phyloP scores from a whole-genome alignment of 1,284 basidiomycete species.

The Microbotryum intermedium region DNA sequence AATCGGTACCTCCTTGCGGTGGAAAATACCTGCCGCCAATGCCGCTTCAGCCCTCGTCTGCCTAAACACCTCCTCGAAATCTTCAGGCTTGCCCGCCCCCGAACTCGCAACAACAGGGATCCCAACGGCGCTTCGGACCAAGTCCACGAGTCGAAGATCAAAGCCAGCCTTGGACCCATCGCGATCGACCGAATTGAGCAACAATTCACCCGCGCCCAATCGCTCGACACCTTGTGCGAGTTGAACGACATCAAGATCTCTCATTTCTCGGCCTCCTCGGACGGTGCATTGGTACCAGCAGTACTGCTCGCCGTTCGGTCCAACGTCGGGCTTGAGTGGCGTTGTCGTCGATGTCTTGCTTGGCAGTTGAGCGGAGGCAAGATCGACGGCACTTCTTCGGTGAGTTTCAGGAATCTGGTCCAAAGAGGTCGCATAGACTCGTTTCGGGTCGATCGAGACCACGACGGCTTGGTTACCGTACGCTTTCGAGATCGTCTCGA shows the following conservation, averaged over 20 bases:
- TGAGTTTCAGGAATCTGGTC: slow-evolving; percentile 46
- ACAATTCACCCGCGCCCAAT: slow-evolving; percentile 88
- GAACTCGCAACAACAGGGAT: slow-evolving; percentile 94
- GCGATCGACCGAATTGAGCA: slow-evolving; percentile 93
- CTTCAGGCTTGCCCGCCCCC: slow-evolving; percentile 70
- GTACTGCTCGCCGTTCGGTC: slow-evolving; percentile 56
- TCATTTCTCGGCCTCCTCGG: slow-evolving; percentile 76
- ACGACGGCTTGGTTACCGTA: slow-evolving; percentile 98
- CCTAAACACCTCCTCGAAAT: slow-evolving; percentile 81
- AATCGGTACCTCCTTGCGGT: slow-evolving; percentile 70
- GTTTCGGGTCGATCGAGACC: slow-evolving; percentile 89
- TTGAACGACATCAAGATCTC: slow-evolving; percentile 87
- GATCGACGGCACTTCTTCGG: slow-evolving; percentile 60
- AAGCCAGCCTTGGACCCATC: slow-evolving; percentile 92
- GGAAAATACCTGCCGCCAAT: slow-evolving; percentile 95
- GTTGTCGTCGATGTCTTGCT: slow-evolving; percentile 26
- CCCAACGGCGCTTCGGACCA: slow-evolving; percentile 65
- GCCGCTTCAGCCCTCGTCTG: slow-evolving; percentile 80
- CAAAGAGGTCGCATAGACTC: slow-evolving; percentile 67
- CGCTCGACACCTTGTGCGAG: slow-evolving; percentile 78
- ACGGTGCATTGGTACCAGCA: slow-evolving; percentile 99
- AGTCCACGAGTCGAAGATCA: slow-evolving; percentile 68
- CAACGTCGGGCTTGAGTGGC: slow-evolving; percentile 30
- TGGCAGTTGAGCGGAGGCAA: slow-evolving; percentile 47
- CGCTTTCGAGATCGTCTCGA: slow-evolving; percentile 80